Base-by-base conservation (phyloP, 2,329 filamentous ascomycete species). In the Dendrostoma leiphaemia region DNA sequence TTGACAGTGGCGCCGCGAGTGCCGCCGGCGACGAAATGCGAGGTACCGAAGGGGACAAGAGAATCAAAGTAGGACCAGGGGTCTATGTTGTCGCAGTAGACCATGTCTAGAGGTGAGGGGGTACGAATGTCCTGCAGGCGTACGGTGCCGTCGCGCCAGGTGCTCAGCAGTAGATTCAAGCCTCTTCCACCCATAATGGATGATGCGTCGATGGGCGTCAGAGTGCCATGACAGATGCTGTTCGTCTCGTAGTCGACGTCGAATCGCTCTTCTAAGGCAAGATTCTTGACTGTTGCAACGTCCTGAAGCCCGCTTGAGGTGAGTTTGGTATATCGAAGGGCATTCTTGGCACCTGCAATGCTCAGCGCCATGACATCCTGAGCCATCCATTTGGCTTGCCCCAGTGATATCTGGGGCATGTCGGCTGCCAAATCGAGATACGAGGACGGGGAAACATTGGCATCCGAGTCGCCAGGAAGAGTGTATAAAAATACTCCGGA, bases 61-160 rank as follows among this genome's bases (percentile, higher is more conserved):
- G 77, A 70, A 54, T 77, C 77, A 26, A 74, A 70, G 13, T 72
- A 65, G 28, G 75, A 70, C 54, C 70, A 71, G 0, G 78, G 71
- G 53, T 81, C 73, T 56, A 80, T 76, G 52, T 77, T 75, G 60
- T 83, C 79, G 34, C 79, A 75, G 62, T 80, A 83, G 7, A 80
- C 61, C 8, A 70, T 68, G 51, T 81, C 78, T 28, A 73, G 67
- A 1, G 71, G 57, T 0, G 73, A 77, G 0, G 77, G 73, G 0
- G 78, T 77, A 12, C 80, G 74, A 2, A 80, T 61, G 57, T 83
- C 80, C 53, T 74, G 70, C 1, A 82, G 73, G 23, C 69, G 74
- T 41, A 59, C 35, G 12, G 74, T 79, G 8, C 79, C 79, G 51
- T 82, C 78, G 40, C 77, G 73, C 79, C 80, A 83, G 3, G 78